These are phyloP conservation scores for Apiospora arundinis DNA, from an alignment of 2,329 filamentous ascomycete species.

Conservation along the genomic window DNA sequence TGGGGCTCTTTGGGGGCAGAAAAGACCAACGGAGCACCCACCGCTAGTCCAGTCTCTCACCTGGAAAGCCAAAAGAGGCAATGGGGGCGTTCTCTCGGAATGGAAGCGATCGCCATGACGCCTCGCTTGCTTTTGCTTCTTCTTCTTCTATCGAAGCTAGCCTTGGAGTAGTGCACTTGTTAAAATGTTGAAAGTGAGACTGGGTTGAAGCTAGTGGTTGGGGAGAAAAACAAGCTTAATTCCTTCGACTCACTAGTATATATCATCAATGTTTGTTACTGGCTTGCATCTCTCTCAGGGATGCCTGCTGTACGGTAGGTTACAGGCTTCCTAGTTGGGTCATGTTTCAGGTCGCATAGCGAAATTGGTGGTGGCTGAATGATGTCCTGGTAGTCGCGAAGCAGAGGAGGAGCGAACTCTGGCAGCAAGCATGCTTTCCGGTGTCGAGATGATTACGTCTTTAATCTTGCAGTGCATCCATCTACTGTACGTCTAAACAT, in stretches of 20 bases:
- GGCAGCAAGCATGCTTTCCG: not conserved
- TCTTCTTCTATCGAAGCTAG: conserved; percentile 5
- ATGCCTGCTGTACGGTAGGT: not conserved
- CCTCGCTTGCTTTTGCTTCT: not conserved
- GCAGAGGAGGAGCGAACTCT: not conserved
- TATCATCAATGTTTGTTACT: too few relatives aligned
- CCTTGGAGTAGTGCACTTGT: not conserved
- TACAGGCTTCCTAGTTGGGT: not conserved
- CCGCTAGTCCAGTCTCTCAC: not conserved
- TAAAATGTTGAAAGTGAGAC: not conserved
- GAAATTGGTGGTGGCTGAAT: conserved; percentile 18
- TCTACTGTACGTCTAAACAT: not conserved
- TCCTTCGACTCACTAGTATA: not conserved
- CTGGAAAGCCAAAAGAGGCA: not conserved
- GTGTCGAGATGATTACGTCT: conserved; percentile 9
- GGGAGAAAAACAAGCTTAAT: conserved; percentile 10
- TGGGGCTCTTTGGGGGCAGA: not conserved
- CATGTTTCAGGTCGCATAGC: conserved; percentile 10
- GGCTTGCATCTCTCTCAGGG: not conserved
- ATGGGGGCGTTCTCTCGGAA: not conserved
- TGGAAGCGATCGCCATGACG: not conserved
- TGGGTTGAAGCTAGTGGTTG: not conserved
- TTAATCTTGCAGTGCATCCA: not conserved
- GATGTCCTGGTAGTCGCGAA: not conserved
- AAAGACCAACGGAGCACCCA: not conserved